Evolutionary conservation across 2,329 filamentous ascomycete genomes (phyloP), one percentile per base, ranked within the genome.

Genomic region (Phaeosphaeriaceae sp.): DNA sequence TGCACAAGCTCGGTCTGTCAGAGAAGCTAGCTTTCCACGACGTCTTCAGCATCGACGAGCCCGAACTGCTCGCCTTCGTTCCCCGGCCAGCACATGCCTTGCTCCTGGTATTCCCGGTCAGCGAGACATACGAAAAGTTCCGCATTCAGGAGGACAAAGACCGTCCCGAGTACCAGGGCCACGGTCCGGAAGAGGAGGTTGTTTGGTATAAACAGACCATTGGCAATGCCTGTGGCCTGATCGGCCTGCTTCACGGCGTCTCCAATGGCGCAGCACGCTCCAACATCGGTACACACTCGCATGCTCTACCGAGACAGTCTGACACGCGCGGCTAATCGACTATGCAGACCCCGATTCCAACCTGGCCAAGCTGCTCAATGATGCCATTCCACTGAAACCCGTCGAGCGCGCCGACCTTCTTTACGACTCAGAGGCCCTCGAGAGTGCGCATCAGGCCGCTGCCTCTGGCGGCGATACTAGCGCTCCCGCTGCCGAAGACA

Each of bases 161-260:
- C 21, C 81, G 82, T 44, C 65, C 80, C 1, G 86, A 88, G 41
- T 97, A 97, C 80, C 74, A 76, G 0, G 90, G 89, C 45, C 83
- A 82, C 19, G 93, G 93, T 1, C 79, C 84, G 0, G 73, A 71
- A 0, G 92, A 97, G 73, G 89, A 91, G 5, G 91, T 97, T 0
- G 72, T 96, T 7, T 99, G 94, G 95, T 98, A 93, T 84, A 91
- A 88, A 71, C 95, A 98, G 82, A 98, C 94, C 0, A 98, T 98
- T 69, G 88, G 90, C 58, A 97, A 98, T 76, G 93, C 95, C 2
- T 98, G 95, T 78, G 95, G 95, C 0, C 81, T 97, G 53, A 97
- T 98, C 82, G 95, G 92, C 0, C 79, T 99, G 48, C 79, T 98
- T 44, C 95, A 99, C 74, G 91, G 90, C 22, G 88, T 93, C 0